Percentiles rank a stretch among this genome's conserved stretches.
Evolutionary conservation across 2,329 filamentous ascomycete species (phyloP).

Genomic region (Cladosporium sp.): DNA sequence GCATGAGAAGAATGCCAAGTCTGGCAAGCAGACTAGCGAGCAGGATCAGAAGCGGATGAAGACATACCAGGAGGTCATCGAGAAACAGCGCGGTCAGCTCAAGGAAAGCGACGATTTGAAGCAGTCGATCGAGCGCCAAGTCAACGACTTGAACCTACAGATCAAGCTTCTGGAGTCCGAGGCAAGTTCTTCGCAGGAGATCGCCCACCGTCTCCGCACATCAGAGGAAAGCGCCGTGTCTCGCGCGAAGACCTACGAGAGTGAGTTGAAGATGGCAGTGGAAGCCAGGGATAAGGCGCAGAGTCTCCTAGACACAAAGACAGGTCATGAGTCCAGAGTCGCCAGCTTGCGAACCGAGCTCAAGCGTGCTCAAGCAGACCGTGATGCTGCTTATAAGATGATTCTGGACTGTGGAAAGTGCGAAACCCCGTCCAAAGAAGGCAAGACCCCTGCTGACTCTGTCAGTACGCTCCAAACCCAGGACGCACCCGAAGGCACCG

Average conservation of each 20-base stretch:
- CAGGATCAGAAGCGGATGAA: conserved; percentile 54
- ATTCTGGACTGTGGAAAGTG: conserved; percentile 40
- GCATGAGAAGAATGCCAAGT: conserved; percentile 49
- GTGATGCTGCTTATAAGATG: conserved; percentile 39
- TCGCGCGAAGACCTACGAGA: conserved; percentile 26
- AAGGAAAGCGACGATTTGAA: conserved; percentile 56
- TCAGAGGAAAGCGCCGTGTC: conserved; percentile 22
- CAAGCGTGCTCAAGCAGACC: conserved; percentile 35
- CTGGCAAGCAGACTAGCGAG: conserved; percentile 51
- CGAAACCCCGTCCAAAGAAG: conserved; percentile 27
- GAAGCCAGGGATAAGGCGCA: conserved; percentile 34
- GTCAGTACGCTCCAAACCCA: conserved; percentile 25
- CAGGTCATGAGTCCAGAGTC: conserved; percentile 33
- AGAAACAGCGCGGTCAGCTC: conserved; percentile 56
- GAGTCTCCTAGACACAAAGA: conserved; percentile 30
- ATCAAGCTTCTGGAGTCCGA: conserved; percentile 37
- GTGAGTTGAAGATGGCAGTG: conserved; percentile 35
- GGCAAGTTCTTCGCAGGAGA: conserved; percentile 25
- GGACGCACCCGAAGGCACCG: conserved; percentile 31
- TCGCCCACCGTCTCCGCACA: conserved; percentile 27
- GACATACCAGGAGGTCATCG: conserved; percentile 58
- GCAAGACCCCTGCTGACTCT: conserved; percentile 14
- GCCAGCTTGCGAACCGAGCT: conserved; percentile 36
- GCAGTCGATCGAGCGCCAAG: conserved; percentile 45
- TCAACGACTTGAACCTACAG: conserved; percentile 40